These are phyloP conservation scores for Phytophthora pseudosyringae DNA, from an alignment of 352 stramenopile species.

Conservation along the genomic window DNA sequence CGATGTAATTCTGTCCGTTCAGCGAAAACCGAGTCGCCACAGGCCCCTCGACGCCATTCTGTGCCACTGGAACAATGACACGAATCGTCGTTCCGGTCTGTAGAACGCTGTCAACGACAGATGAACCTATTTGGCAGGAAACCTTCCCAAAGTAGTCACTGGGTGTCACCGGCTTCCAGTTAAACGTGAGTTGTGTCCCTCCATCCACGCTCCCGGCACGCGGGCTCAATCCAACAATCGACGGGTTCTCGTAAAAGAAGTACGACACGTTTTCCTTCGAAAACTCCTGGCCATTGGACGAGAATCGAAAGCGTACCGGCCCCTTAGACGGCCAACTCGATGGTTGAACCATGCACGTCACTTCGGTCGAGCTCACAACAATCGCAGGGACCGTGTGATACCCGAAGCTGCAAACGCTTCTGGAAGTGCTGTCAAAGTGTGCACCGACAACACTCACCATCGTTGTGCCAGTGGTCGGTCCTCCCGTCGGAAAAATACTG, in stretches of 20 bases:
- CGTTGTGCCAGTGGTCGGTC: conserved; percentile 32
- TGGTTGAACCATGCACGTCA: conserved; percentile 39
- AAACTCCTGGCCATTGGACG: conserved; percentile 46
- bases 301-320: conserved; percentile 30
- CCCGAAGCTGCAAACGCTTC: conserved; percentile 40
- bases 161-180: conserved; percentile 15
- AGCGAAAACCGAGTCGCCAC: conserved; percentile 35
- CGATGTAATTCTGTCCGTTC: conserved; percentile 51
- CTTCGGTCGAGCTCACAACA: conserved; percentile 39
- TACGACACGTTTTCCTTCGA: conserved; percentile 33
- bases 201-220: conserved; percentile 26
- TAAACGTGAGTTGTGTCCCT: conserved; percentile 40
- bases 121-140: conserved; percentile 34
- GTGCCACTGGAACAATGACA: conserved; percentile 11
- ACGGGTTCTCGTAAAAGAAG: conserved; percentile 39
- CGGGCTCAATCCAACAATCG: conserved; percentile 22
- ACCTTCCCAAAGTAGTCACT: conserved; percentile 10
- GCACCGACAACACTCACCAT: conserved; percentile 38
- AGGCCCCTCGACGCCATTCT: background rate
- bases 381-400: conserved; percentile 34
- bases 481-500: conserved; percentile 37
- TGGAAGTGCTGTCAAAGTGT: conserved; percentile 36
- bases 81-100: conserved; percentile 6
- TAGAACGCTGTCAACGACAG: conserved; percentile 10
- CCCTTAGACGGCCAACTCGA: conserved; percentile 24